A percentile compares a stretch with the other conserved stretches of the same genome.
These are phyloP conservation scores for Platanthera zijinensis DNA, from an alignment of 106 monocot species.

Conservation along the genomic window DNA sequence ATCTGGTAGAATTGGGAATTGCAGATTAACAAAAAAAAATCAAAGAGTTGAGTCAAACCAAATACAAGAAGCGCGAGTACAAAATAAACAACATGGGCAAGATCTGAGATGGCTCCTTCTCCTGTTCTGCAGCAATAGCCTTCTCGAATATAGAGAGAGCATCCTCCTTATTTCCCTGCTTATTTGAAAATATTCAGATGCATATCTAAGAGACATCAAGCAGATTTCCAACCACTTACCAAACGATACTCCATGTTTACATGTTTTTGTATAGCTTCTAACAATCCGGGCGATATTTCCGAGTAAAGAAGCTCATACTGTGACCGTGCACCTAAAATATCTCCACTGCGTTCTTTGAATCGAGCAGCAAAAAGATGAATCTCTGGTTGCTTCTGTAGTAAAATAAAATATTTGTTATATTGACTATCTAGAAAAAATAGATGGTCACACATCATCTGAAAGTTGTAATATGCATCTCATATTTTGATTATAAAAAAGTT, in stretches of 20 bases:
- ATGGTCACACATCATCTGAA: neutral
- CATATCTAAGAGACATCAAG: neutral
- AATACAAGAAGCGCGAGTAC: slow-evolving; percentile 58
- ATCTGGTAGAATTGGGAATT: neutral
- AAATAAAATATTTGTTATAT: neutral
- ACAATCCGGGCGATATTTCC: slow-evolving; percentile 55
- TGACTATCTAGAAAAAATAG: neutral
- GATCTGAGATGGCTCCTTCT: slow-evolving; percentile 62
- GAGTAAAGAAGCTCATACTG: slow-evolving; percentile 72
- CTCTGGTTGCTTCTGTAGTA: slow-evolving; percentile 81
- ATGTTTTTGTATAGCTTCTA: slow-evolving; percentile 81
- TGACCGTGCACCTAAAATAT: slow-evolving; percentile 64
- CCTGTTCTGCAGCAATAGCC: slow-evolving; percentile 73
- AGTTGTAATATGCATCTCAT: no score
- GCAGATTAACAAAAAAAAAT: neutral
- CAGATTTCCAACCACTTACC: slow-evolving; percentile 29
- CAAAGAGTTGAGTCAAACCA: slow-evolving; percentile 35
- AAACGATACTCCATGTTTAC: slow-evolving; percentile 82
- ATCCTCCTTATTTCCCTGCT: slow-evolving; percentile 75
- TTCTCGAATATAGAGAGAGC: slow-evolving; percentile 70
- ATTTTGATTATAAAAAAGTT: no score
- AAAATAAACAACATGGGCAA: slow-evolving; percentile 73
- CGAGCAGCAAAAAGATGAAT: slow-evolving; percentile 90
- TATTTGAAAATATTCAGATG: neutral
- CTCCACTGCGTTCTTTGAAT: slow-evolving; percentile 83